Evolutionary conservation across 768 basidiomycete species (phyloP).

Genomic region (Tylopilus subfusipes): DNA sequence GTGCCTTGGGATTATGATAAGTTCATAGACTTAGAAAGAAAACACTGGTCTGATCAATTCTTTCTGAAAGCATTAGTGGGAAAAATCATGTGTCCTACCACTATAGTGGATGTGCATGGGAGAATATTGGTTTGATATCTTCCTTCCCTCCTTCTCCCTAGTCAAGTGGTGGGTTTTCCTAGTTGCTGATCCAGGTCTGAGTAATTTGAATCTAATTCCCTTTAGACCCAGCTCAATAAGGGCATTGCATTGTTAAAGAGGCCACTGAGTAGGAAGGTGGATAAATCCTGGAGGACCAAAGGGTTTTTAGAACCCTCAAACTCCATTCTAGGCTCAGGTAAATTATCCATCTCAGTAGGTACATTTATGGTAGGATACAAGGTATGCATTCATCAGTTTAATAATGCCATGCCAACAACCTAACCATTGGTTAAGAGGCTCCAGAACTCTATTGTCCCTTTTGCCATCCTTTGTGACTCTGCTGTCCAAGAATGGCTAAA

Average conservation of each 20-base stretch:
- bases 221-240: neutral
- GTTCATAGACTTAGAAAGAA: neutral
- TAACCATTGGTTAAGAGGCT: too few relatives aligned
- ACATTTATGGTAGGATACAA: neutral
- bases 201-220: too few relatives aligned
- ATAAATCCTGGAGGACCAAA: neutral
- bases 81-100: neutral
- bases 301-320: neutral
- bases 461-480: too few relatives aligned
- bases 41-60: neutral
- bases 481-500: too few relatives aligned
- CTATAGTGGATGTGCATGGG: neutral
- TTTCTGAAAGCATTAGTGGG: neutral
- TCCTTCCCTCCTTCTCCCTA: neutral
- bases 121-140: neutral
- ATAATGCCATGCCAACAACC: too few relatives aligned
- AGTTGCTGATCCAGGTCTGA: too few relatives aligned
- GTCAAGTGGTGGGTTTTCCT: neutral
- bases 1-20: neutral
- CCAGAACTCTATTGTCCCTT: too few relatives aligned
- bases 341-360: neutral
- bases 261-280: neutral
- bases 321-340: neutral
- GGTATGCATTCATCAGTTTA: too few relatives aligned
- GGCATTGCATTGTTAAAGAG: neutral